Conservation (phyloP, 2,329 filamentous ascomycete genomes). For the Aureobasidium sp. region DNA sequence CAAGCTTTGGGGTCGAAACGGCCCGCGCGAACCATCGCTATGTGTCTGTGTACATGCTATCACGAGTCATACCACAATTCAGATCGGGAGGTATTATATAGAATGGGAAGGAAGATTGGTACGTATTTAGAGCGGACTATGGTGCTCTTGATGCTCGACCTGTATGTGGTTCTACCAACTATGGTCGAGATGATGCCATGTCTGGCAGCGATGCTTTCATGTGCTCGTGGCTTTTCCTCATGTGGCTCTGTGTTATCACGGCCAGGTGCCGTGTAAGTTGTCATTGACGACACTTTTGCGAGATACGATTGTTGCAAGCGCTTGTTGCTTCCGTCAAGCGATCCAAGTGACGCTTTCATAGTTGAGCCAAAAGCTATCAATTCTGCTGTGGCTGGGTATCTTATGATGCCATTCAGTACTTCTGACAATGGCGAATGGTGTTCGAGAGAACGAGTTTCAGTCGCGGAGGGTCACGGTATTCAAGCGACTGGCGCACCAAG, state of each 20-base stretch:
- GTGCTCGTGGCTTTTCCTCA: neutral
- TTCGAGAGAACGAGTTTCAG: neutral
- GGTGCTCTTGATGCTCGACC: neutral
- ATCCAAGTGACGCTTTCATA: neutral
- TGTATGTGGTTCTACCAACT: neutral
- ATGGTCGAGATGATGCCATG: neutral
- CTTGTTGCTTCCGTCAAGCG: neutral
- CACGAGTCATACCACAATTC: neutral
- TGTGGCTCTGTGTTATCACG: neutral
- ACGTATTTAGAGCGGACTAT: neutral
- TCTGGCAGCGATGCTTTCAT: neutral
- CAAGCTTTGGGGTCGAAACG: slow-evolving; percentile 13
- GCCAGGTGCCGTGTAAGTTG: neutral
- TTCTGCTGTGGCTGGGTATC: neutral
- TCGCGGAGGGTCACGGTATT: neutral
- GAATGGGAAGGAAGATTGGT: too few relatives aligned
- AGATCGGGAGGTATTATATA: neutral
- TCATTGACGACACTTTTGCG: neutral
- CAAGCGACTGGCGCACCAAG: slow-evolving; percentile 31
- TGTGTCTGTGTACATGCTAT: neutral
- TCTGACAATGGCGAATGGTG: neutral
- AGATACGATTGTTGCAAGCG: neutral
- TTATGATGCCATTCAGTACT: neutral
- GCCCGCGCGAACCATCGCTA: slow-evolving; percentile 8
- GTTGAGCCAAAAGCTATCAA: neutral